Evolutionary conservation across 352 stramenopile species (phyloP), one percentile per base, ranked within the genome.

Genomic region (Phytophthora quininea): DNA sequence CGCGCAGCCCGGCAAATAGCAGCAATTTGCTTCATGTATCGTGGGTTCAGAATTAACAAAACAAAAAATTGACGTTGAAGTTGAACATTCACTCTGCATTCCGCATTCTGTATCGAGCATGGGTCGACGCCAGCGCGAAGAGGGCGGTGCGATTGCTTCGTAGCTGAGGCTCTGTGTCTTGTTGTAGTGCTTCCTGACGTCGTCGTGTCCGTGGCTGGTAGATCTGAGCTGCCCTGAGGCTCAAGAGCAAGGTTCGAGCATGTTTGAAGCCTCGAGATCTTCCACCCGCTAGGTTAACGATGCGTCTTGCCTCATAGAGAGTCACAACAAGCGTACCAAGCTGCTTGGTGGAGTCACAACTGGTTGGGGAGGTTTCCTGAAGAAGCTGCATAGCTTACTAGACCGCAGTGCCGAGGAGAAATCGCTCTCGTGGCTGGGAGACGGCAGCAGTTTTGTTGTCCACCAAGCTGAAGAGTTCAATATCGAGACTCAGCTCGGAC

Each of bases 91-190:
- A 66, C 59, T 67, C 19, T 45, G 31, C 14, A 49, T 27, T 49
- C 12, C 15, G 43, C 40, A 47, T n/a, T 47, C 30, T 9, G 45
- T 46, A 37, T 4, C 12, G 27, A 24, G 12, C 48, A 75, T 75
- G 67, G 54, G 53, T 33, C 46, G 62, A n/a, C 56, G 67, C 58
- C 47, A 38, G 63, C 62, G 57, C n/a, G 56, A 62, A 74, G 67
- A 46, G 15, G 51, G 33, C 45, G 55, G 67, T 64, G 48, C 37
- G 57, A 61, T 1, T 49, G 1, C 32, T 10, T 61, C 19, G 29
- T 40, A 12, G 49, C 67, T 56, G 48, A n/a, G 27, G 1, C 12
- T 47, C 40, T 47, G 40, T n/a, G 40, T 47, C 15, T 14, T 24
- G 15, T 47, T 9, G 40, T 24, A n/a, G 40, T 24, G 9, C 9